These are phyloP conservation scores for Scenedesmus sp. DNA, from an alignment of 163 green algal species.

Conservation along the genomic window DNA sequence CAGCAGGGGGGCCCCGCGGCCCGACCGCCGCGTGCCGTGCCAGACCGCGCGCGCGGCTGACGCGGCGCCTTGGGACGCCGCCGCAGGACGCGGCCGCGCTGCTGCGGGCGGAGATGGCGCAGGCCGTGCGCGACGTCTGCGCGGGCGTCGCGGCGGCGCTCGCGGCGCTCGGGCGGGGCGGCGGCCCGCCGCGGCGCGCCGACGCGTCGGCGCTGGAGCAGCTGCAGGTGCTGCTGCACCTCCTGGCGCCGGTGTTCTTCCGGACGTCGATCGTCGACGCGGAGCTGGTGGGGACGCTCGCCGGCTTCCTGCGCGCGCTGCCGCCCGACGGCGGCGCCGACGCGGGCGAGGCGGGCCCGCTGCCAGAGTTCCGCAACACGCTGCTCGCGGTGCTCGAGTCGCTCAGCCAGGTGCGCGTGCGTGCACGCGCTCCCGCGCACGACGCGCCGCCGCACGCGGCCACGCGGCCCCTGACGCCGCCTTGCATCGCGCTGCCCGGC, in stretches of 20 bases:
- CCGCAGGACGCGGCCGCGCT: constrained; percentile 50
- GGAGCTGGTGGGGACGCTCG: constrained; percentile 58
- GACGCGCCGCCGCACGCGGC: constrained; percentile 10
- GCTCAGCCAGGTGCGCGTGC: constrained; percentile 46
- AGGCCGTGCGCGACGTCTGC: constrained; percentile 58
- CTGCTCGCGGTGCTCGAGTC: constrained; percentile 74
- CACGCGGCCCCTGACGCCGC: neutral
- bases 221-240: constrained; percentile 64
- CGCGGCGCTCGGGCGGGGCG: constrained; percentile 22
- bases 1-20: too few relatives aligned
- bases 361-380: constrained; percentile 62
- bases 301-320: constrained; percentile 47
- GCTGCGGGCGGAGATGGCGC: constrained; percentile 57
- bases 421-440: too few relatives aligned
- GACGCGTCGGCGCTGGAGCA: constrained; percentile 45
- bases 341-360: neutral
- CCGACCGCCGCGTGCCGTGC: too few relatives aligned
- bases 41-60: too few relatives aligned
- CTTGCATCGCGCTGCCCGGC: too few relatives aligned
- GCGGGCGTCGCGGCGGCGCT: constrained; percentile 36
- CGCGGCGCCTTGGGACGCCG: too few relatives aligned
- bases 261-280: constrained; percentile 44
- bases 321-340: neutral
- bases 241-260: constrained; percentile 66
- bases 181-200: constrained; percentile 41